Evolutionary conservation across 2,329 filamentous ascomycete species (phyloP).

Genomic region (Fusarium beomiforme): DNA sequence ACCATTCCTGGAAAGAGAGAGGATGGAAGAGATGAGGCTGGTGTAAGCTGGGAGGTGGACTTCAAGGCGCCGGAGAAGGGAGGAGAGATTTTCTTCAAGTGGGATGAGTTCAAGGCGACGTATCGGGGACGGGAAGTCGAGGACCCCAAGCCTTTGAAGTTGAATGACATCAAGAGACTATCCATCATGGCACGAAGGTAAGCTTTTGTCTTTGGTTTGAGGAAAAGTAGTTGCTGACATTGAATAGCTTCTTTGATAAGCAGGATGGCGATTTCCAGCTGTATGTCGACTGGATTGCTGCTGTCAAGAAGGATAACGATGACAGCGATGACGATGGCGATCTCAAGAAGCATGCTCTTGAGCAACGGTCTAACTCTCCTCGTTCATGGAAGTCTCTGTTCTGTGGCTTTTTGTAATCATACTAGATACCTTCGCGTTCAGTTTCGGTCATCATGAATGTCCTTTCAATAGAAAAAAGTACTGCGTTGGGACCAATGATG

Average conservation of each 20-base stretch:
- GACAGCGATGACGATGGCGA: slow-evolving; percentile 38
- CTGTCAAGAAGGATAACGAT: slow-evolving; percentile 38
- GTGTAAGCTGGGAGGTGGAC: slow-evolving; percentile 78
- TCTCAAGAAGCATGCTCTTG: slow-evolving; percentile 28
- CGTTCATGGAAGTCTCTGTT: slow-evolving; percentile 42
- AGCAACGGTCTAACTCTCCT: neutral
- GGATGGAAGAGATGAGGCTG: slow-evolving; percentile 76
- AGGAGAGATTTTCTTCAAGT: slow-evolving; percentile 65
- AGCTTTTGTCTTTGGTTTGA: slow-evolving; percentile 15
- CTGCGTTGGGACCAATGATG: neutral
- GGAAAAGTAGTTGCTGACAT: slow-evolving; percentile 31
- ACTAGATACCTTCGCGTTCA: neutral
- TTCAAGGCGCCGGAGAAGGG: slow-evolving; percentile 57
- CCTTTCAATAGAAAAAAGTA: neutral
- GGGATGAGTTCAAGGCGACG: slow-evolving; percentile 73
- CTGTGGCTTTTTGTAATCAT: slow-evolving; percentile 40
- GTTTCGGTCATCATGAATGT: neutral
- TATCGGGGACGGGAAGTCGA: slow-evolving; percentile 75
- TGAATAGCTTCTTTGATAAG: slow-evolving; percentile 75
- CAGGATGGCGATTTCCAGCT: slow-evolving; percentile 73
- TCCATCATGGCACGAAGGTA: slow-evolving; percentile 87
- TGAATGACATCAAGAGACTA: slow-evolving; percentile 70
- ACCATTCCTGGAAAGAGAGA: slow-evolving; percentile 64
- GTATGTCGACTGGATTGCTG: slow-evolving; percentile 45
- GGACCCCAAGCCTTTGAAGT: slow-evolving; percentile 68